Percentiles rank a stretch among this genome's conserved stretches.
These are phyloP conservation scores for Stellera chamaejasme DNA, from an alignment of 345 rosid species.

Conservation along the genomic window DNA sequence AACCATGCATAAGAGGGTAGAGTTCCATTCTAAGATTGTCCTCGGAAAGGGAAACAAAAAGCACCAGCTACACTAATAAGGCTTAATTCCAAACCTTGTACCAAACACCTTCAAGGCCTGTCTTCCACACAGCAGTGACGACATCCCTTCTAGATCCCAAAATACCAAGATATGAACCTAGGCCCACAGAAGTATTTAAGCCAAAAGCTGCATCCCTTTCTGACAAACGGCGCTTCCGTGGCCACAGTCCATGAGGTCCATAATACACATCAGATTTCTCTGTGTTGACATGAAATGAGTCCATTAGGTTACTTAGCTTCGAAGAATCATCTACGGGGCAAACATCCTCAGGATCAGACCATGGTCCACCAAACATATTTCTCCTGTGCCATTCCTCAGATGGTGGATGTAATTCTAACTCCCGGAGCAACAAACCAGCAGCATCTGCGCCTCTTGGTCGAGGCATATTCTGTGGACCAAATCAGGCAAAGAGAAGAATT, in stretches of 20 bases:
- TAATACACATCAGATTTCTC: conserved; percentile 44
- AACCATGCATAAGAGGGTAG: no score
- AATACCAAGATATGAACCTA: conserved; percentile 95
- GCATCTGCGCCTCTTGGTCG: conserved; percentile 99
- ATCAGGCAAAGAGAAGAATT: conserved; percentile 4
- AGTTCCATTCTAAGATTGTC: no score
- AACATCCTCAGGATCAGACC: conserved; percentile 79
- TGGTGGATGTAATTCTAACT: conserved; percentile 95
- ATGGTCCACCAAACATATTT: conserved; percentile 93
- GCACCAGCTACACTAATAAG: neutral
- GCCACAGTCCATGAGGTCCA: conserved; percentile 78
- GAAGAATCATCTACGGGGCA: conserved; percentile 39
- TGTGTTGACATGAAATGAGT: conserved; percentile 31
- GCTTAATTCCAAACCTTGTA: conserved; percentile 49
- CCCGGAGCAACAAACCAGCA: conserved; percentile 92
- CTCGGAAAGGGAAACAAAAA: neutral
- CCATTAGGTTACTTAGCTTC: conserved; percentile 31
- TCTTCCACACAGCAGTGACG: conserved; percentile 91
- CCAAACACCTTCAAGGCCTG: conserved; percentile 95
- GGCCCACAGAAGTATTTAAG: conserved; percentile 78
- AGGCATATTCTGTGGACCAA: conserved; percentile 80
- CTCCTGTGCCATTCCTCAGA: conserved; percentile 99
- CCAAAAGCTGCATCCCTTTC: conserved; percentile 99
- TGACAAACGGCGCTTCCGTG: conserved; percentile 89
- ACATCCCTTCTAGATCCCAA: conserved; percentile 99